These are phyloP conservation scores for Lactarius evosmus DNA, from an alignment of 768 basidiomycete species.

Conservation along the genomic window DNA sequence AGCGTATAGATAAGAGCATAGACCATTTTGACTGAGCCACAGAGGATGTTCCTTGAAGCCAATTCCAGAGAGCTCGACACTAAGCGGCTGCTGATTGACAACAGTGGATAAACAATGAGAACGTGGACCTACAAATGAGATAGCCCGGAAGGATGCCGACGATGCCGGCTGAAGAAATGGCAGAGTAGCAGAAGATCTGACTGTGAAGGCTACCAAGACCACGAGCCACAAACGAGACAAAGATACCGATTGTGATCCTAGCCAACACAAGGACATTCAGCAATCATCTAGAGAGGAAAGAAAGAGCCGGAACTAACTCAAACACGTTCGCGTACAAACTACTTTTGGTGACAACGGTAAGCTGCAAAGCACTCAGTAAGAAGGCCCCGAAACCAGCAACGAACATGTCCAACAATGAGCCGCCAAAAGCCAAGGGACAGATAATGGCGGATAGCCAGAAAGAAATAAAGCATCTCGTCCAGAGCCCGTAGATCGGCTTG, in stretches of 20 bases:
- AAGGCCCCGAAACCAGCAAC: conserved; percentile 69
- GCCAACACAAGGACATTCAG: conserved; percentile 19
- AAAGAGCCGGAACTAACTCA: conserved; percentile 54
- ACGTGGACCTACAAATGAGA: conserved; percentile 57
- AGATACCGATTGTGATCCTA: conserved; percentile 78
- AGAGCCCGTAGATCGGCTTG: conserved; percentile 59
- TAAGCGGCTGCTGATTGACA: conserved; percentile 30
- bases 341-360: conserved; percentile 70
- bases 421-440: conserved; percentile 82
- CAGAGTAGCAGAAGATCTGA: conserved; percentile 85
- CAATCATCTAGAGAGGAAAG: neutral
- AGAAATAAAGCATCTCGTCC: conserved; percentile 62
- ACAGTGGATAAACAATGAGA: conserved; percentile 18
- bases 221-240: conserved; percentile 78
- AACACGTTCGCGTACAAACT: conserved; percentile 87
- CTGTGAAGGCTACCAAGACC: conserved; percentile 75
- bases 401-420: conserved; percentile 82
- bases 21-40: conserved; percentile 84
- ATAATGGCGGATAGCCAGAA: conserved; percentile 74
- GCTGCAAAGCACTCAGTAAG: conserved; percentile 65
- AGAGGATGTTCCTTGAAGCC: conserved; percentile 82
- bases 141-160: conserved; percentile 91
- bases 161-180: conserved; percentile 83
- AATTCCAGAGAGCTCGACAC: conserved; percentile 82
- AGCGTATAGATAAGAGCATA: conserved; percentile 86